These are phyloP conservation scores for Dioscorea alata DNA, from an alignment of 106 monocot genomes.

Conservation along the genomic window DNA sequence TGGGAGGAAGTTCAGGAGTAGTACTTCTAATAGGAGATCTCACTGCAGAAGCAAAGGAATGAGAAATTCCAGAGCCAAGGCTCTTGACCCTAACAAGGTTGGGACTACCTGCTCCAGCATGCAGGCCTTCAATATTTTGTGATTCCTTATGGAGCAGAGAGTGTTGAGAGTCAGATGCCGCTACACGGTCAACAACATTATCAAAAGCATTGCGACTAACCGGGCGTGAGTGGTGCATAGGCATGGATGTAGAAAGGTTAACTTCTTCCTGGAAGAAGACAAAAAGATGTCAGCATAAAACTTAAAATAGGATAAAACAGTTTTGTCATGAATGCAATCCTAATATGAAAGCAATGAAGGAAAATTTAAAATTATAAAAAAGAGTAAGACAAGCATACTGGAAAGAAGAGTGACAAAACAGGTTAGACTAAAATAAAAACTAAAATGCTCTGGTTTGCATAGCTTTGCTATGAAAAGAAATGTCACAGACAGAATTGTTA, in stretches of 20 bases:
- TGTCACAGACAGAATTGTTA: no score
- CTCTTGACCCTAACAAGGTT: conserved; percentile 44
- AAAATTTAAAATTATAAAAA: no score
- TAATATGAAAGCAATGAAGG: not conserved
- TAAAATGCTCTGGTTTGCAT: no score
- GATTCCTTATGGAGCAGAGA: conserved; percentile 15
- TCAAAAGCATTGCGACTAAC: conserved; percentile 31
- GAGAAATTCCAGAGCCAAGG: conserved; percentile 46
- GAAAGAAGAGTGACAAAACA: no score
- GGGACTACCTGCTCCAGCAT: conserved; percentile 21
- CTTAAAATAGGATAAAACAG: not conserved
- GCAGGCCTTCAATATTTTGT: conserved; percentile 23
- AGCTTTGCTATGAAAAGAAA: no score
- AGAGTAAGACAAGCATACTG: no score
- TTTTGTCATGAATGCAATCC: not conserved
- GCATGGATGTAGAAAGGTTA: conserved; percentile 15
- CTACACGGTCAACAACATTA: conserved; percentile 15
- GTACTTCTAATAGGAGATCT: conserved; percentile 38
- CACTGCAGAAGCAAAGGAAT: conserved; percentile 36
- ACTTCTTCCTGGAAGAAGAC: conserved; percentile 41
- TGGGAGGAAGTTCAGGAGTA: conserved; percentile 44
- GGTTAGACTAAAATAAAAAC: no score
- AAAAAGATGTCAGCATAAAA: not conserved
- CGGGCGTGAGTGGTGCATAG: conserved; percentile 29
- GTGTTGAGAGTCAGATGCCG: conserved; percentile 15